These are phyloP conservation scores for Podospora tetraspora DNA, from an alignment of 495 filamentous ascomycete species.

Conservation along the genomic window DNA sequence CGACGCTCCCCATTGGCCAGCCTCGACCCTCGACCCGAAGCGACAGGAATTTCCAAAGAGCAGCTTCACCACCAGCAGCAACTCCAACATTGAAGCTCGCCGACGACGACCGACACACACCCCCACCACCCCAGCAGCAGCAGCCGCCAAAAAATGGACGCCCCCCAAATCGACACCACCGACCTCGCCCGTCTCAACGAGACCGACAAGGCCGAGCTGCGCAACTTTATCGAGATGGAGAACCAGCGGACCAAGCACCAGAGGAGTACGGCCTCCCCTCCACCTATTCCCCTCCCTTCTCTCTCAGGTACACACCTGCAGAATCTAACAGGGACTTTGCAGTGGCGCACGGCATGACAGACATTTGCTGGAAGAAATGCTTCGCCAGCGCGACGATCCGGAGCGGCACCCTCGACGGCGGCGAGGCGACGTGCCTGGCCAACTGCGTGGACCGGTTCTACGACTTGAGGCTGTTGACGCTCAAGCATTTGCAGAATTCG, in stretches of 20 bases:
- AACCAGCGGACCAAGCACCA: slow-evolving; percentile 75
- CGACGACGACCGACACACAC: neutral
- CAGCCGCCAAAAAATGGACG: slow-evolving; percentile 37
- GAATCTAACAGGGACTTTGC: slow-evolving; percentile 2
- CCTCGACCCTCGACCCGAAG: neutral
- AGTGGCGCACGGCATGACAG: slow-evolving; percentile 80
- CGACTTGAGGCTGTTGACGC: slow-evolving; percentile 73
- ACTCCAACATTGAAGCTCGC: neutral
- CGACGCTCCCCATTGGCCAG: neutral
- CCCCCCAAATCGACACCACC: slow-evolving; percentile 28
- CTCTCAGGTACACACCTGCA: no score
- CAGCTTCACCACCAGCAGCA: neutral
- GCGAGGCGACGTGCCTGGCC: slow-evolving; percentile 72
- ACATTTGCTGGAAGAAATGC: slow-evolving; percentile 93
- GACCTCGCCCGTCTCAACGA: slow-evolving; percentile 72
- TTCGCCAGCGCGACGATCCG: slow-evolving; percentile 55
- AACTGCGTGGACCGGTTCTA: slow-evolving; percentile 94
- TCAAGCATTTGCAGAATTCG: slow-evolving; percentile 68
- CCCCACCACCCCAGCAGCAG: neutral
- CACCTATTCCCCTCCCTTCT: no score
- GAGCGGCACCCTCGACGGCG: slow-evolving; percentile 59
- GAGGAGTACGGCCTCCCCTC: slow-evolving; percentile 53
- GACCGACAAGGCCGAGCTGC: slow-evolving; percentile 79
- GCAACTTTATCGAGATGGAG: slow-evolving; percentile 74
- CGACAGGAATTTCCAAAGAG: neutral